A percentile compares a stretch with the other conserved stretches of the same genome.
phyloP scores from a whole-genome alignment of 495 filamentous ascomycete species.

The Penicillium mononematosum region DNA sequence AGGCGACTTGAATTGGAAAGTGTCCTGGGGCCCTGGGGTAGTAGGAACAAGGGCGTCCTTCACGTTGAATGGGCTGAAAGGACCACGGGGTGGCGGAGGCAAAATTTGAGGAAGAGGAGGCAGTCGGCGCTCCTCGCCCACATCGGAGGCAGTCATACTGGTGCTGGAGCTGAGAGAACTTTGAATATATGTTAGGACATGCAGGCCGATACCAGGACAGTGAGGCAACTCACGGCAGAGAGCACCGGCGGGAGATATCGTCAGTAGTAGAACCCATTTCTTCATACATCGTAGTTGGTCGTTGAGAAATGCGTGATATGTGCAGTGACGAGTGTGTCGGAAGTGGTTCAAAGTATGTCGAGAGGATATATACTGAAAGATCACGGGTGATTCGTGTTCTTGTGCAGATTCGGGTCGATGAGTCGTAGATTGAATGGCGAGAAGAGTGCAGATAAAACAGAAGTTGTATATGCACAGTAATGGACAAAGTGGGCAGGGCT shows the following conservation, averaged over 20 bases:
- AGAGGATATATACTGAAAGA: conserved; percentile 22
- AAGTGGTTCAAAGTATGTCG: conserved; percentile 7
- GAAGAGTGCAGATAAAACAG: conserved; percentile 13
- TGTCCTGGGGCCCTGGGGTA: conserved; percentile 39
- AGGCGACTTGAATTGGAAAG: conserved; percentile 40
- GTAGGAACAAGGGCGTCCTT: conserved; percentile 35
- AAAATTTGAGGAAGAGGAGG: conserved; percentile 46
- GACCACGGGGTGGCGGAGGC: conserved; percentile 40
- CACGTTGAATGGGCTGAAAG: conserved; percentile 42
- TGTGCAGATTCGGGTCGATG: conserved; percentile 13
- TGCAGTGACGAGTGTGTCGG: conserved; percentile 19
- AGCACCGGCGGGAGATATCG: conserved; percentile 36
- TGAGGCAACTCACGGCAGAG: conserved; percentile 42
- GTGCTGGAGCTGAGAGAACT: conserved; percentile 23
- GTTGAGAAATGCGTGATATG: conserved; percentile 22
- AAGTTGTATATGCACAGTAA: conserved; percentile 25
- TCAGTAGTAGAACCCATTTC: conserved; percentile 36
- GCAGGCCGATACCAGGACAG: not conserved
- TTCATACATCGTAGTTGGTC: conserved; percentile 33
- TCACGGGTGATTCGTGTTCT: not conserved
- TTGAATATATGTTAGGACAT: conserved; percentile 10
- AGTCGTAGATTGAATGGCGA: not conserved
- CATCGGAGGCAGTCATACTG: conserved; percentile 20
- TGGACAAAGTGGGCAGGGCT: conserved; percentile 16
- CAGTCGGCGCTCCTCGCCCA: conserved; percentile 40